These are phyloP conservation scores for Globisporangium perplexum DNA, from an alignment of 352 stramenopile genomes.

Conservation along the genomic window DNA sequence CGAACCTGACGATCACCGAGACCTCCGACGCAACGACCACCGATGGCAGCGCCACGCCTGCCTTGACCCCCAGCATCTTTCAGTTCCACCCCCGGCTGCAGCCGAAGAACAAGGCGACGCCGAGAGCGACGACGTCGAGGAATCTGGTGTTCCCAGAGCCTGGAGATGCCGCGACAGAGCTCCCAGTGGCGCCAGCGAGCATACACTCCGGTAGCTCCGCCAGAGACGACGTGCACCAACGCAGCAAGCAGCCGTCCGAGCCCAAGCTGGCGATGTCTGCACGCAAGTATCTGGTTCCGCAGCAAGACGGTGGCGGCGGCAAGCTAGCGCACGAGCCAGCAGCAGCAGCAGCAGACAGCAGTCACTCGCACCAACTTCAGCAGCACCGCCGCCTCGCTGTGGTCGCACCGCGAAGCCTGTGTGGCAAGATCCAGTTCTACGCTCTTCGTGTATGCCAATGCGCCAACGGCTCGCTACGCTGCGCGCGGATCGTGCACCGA, in stretches of 20 bases:
- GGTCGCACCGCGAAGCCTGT: conserved; percentile 15
- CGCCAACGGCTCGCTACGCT: background rate
- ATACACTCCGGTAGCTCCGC: background rate
- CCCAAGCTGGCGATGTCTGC: conserved; percentile 3
- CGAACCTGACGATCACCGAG: background rate
- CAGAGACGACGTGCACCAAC: conserved; percentile 4
- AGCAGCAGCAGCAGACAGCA: background rate
- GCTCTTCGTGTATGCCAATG: background rate
- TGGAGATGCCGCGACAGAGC: conserved; percentile 7
- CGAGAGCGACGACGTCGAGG: conserved; percentile 21
- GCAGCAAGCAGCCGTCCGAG: background rate
- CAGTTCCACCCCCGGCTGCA: conserved; percentile 29
- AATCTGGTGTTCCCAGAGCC: conserved; percentile 36
- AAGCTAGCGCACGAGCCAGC: background rate
- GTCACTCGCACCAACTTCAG: background rate
- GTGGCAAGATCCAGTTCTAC: conserved; percentile 24
- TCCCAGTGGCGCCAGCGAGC: conserved; percentile 2
- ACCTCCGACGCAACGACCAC: background rate
- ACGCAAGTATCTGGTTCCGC: conserved; percentile 7
- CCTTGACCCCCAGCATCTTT: conserved; percentile 18
- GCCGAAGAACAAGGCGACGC: conserved; percentile 14
- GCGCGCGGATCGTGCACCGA: conserved; percentile 16
- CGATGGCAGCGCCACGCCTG: background rate
- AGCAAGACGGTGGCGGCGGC: background rate
- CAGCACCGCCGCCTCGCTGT: background rate